These are phyloP conservation scores for Podila clonocystis DNA, from an alignment of 192 early-diverging fungal genomes.

Conservation along the genomic window DNA sequence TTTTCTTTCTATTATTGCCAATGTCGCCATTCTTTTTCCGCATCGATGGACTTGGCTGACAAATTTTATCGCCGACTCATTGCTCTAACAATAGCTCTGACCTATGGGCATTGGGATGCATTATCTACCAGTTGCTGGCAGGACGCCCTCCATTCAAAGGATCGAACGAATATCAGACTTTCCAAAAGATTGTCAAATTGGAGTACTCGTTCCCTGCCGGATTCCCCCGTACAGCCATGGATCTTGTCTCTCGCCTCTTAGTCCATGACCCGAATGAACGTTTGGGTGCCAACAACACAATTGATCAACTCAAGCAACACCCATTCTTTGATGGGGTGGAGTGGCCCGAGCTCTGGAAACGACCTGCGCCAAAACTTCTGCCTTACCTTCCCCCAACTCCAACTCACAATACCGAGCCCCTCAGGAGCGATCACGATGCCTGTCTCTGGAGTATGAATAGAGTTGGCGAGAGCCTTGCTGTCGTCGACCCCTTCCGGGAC, in stretches of 20 bases:
- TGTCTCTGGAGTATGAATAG: slow-evolving; percentile 29
- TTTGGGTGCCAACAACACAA: slow-evolving; percentile 65
- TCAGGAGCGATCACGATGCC: slow-evolving; percentile 35
- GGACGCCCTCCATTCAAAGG: slow-evolving; percentile 96
- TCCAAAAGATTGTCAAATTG: slow-evolving; percentile 92
- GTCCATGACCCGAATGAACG: slow-evolving; percentile 69
- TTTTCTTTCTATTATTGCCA: neutral
- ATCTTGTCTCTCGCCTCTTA: slow-evolving; percentile 83
- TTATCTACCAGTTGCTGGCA: slow-evolving; percentile 91
- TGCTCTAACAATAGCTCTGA: slow-evolving; percentile 63
- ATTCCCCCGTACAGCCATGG: slow-evolving; percentile 73
- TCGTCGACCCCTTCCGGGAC: slow-evolving; percentile 52
- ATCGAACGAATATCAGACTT: slow-evolving; percentile 95
- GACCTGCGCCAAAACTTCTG: slow-evolving; percentile 61
- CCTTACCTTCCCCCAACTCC: slow-evolving; percentile 51
- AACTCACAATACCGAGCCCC: slow-evolving; percentile 36
- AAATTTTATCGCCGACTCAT: neutral
- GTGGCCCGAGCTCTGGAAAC: slow-evolving; percentile 69
- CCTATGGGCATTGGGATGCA: slow-evolving; percentile 89
- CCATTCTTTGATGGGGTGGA: slow-evolving; percentile 85
- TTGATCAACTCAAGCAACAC: slow-evolving; percentile 76
- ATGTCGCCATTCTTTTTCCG: neutral
- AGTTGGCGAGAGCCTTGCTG: slow-evolving; percentile 32
- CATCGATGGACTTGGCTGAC: neutral
- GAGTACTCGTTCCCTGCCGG: slow-evolving; percentile 86